Percentiles rank a stretch among this genome's conserved stretches.
Conservation (phyloP, 164 flowering plant genomes). For the Pachysandra terminalis region DNA sequence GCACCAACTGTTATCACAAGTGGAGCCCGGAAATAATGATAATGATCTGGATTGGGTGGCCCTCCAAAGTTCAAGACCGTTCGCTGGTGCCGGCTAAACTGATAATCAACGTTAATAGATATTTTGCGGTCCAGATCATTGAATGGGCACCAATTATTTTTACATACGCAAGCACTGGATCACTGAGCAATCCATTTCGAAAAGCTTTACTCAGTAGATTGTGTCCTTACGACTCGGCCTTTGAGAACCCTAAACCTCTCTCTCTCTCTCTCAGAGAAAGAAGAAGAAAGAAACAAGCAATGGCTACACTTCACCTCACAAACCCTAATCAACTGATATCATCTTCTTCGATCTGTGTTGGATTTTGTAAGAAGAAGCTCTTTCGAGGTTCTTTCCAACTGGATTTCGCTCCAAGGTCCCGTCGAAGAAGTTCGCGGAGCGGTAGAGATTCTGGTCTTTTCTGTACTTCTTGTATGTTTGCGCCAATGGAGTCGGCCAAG, state of each 20-base stretch:
- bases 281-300: constrained; percentile 7
- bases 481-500: constrained; percentile 70
- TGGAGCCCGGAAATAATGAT: too few relatives aligned
- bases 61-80: too few relatives aligned
- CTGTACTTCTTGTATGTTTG: constrained; percentile 42
- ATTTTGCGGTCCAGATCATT: too few relatives aligned
- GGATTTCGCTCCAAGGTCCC: constrained; percentile 7
- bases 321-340: constrained; percentile 34
- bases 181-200: too few relatives aligned
- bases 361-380: constrained; percentile 16
- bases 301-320: constrained; percentile 40
- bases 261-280: neutral
- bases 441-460: constrained; percentile 2
- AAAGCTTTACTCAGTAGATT: too few relatives aligned
- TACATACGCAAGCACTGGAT: too few relatives aligned
- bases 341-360: constrained; percentile 22
- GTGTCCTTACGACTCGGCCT: too few relatives aligned
- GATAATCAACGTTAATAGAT: too few relatives aligned
- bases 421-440: constrained; percentile 8
- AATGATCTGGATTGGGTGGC: too few relatives aligned
- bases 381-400: constrained; percentile 1
- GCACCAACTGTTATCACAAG: too few relatives aligned
- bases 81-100: too few relatives aligned
- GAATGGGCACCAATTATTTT: too few relatives aligned
- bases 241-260: neutral